Percentiles rank a stretch among this genome's conserved stretches.
Evolutionary conservation across 2,329 filamentous ascomycete species (phyloP).

Genomic region (Stagonosporopsis rhizophila): DNA sequence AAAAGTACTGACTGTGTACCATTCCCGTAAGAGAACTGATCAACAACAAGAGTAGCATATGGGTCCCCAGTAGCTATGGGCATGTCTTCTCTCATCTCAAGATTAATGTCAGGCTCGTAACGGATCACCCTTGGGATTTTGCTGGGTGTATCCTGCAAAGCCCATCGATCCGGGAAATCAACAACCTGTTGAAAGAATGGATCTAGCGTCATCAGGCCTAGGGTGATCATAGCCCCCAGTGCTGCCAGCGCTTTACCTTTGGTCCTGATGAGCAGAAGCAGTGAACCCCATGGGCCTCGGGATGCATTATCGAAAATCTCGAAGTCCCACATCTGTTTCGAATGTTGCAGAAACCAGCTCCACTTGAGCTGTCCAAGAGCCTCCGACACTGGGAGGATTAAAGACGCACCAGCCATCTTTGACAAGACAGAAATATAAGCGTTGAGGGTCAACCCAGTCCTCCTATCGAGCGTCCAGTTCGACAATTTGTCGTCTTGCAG

Average conservation of each 20-base stretch:
- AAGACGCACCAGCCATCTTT: constrained; percentile 37
- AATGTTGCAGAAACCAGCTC: constrained; percentile 41
- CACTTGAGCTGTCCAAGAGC: constrained; percentile 47
- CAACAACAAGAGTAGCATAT: neutral
- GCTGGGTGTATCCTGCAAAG: constrained; percentile 14
- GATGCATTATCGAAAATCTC: constrained; percentile 47
- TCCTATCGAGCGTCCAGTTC: constrained; percentile 18
- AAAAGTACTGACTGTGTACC: constrained; percentile 28
- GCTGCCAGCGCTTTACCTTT: constrained; percentile 32
- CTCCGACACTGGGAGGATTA: constrained; percentile 39
- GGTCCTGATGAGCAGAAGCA: constrained; percentile 26
- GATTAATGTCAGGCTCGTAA: constrained; percentile 14
- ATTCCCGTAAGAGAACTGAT: constrained; percentile 23
- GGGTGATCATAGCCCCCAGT: constrained; percentile 31
- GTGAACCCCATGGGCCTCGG: constrained; percentile 35
- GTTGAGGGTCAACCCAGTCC: constrained; percentile 32
- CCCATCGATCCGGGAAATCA: constrained; percentile 32
- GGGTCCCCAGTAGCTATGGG: neutral
- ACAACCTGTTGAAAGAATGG: constrained; percentile 46
- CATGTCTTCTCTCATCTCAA: neutral
- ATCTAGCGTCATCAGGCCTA: constrained; percentile 31
- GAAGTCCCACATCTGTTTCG: constrained; percentile 45
- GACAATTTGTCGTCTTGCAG: constrained; percentile 15
- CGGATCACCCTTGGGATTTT: constrained; percentile 16
- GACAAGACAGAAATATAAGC: constrained; percentile 38